Evolutionary conservation across 1,284 basidiomycete species (phyloP), one percentile per base, ranked within the genome.

Genomic region (Moniliophthora roreri): DNA sequence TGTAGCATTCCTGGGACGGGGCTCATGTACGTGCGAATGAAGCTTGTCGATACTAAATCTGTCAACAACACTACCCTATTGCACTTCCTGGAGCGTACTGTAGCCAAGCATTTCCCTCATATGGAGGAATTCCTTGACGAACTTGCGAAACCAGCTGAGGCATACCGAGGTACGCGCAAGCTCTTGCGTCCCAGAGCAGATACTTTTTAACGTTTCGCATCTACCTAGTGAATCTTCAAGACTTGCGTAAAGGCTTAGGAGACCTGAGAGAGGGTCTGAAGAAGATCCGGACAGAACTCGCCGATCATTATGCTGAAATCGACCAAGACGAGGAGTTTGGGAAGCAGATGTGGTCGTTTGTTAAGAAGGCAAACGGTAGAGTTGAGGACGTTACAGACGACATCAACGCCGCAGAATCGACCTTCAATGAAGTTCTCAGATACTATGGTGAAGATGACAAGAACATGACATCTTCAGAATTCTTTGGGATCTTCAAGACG

Each of bases 11-110:
- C 7, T 28, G 10, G 11, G 34, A 20, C 21, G 9, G 40, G 20
- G 24, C 11, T 23, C 38, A 50, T 7, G 50, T 20, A 41, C n/a
- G n/a, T 5, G 39, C 26, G 16, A 39, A 18, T 36, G 3, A 45
- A 95, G 92, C 80, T 99, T 48, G 96, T 98, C 39, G 97, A 99
- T 65, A 99, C 96, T 2, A 99, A 99, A 72, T 97, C 95, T 2
- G 81, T 93, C 52, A 88, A 95, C 66, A 91, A 94, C 57, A 93
- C 91, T 16, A 99, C 96, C 0, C 78, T 99, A 38, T 77, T 99
- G 7, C 96, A 99, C 69, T 98, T 98, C 76, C 73, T 98, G 49
- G 95, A 98, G 66, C 81, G 89, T 50, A 96, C 93, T 0, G 87
- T 99, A 4, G 78, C 85, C 9, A 89, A 88, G 62, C 89, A 95